Evolutionary conservation across 345 rosid genomes (phyloP).

Genomic region (Arabidopsis suecica): DNA sequence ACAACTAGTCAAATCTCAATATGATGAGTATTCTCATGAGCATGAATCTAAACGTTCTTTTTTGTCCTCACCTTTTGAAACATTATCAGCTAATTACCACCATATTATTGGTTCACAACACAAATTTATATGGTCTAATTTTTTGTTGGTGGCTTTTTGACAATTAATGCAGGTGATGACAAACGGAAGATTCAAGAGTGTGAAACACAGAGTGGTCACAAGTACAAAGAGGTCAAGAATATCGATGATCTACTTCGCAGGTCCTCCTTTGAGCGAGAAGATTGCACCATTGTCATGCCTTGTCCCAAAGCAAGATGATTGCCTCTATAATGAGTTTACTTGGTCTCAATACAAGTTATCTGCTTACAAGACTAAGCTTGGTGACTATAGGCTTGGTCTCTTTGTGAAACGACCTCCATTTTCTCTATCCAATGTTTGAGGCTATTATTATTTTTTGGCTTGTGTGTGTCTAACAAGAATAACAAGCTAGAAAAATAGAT

Average conservation of each 20-base stretch:
- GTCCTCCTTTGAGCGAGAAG: conserved; percentile 65
- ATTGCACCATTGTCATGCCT: conserved; percentile 64
- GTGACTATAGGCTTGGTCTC: conserved; percentile 67
- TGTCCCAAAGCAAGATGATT: conserved; percentile 59
- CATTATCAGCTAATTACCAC: not conserved
- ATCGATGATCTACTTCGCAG: conserved; percentile 90
- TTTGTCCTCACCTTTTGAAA: not conserved
- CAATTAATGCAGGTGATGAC: conserved; percentile 67
- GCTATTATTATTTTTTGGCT: not conserved
- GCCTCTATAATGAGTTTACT: conserved; percentile 75
- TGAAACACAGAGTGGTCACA: conserved; percentile 79
- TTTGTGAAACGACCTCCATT: conserved; percentile 57
- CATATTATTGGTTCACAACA: not conserved
- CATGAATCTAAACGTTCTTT: not conserved
- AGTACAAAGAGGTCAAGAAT: conserved; percentile 59
- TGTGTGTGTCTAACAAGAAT: not conserved
- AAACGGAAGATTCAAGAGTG: conserved; percentile 81
- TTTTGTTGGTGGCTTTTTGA: not conserved
- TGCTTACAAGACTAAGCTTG: conserved; percentile 70
- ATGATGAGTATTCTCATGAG: not conserved
- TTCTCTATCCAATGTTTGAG: conserved; percentile 13
- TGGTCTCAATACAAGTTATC: conserved; percentile 76
- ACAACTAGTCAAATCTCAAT: not conserved
- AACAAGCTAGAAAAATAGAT: not conserved
- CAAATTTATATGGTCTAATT: not conserved